phyloP scores from a whole-genome alignment of 805 yeast species.

The Saccharomycodes ludwigii region DNA sequence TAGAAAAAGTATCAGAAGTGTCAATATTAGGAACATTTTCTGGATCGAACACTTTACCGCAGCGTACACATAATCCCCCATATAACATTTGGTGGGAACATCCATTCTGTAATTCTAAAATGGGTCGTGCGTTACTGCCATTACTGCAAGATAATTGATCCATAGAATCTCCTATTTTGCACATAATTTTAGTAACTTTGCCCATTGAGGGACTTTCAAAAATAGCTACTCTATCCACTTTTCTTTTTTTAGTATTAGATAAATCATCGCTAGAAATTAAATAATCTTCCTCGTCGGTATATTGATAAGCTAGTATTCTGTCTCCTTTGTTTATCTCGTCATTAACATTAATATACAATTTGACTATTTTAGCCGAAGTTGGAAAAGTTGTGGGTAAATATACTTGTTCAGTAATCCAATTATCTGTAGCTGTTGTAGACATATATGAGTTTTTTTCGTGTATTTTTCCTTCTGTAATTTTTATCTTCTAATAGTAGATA shows the following conservation, averaged over 20 bases:
- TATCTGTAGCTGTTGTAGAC: constrained; percentile 1
- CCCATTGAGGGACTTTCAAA: constrained; percentile 84
- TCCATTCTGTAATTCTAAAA: constrained; percentile 59
- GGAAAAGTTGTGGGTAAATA: constrained; percentile 21
- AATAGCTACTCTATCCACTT: constrained; percentile 57
- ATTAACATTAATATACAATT: constrained; percentile 22
- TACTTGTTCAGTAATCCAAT: constrained; percentile 15
- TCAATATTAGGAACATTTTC: constrained; percentile 70
- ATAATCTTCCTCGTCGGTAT: constrained; percentile 28
- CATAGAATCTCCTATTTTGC: constrained; percentile 50
- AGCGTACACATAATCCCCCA: constrained; percentile 88
- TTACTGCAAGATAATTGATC: too few species aligned
- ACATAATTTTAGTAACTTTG: constrained; percentile 34
- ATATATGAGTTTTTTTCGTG: constrained; percentile 19
- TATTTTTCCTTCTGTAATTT: constrained; percentile 18
- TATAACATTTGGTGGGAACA: constrained; percentile 89
- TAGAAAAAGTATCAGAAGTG: constrained; percentile 28
- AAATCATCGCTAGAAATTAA: constrained; percentile 14
- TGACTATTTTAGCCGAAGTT: constrained; percentile 28
- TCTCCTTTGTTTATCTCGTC: constrained; percentile 26
- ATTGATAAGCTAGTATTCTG: constrained; percentile 29
- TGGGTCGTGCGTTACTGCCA: constrained; percentile 30
- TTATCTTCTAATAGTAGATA: constrained; percentile 1
- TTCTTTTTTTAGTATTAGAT: constrained; percentile 15
- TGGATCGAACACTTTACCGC: constrained; percentile 67